A percentile compares a stretch with the other conserved stretches of the same genome.
These are phyloP conservation scores for Colletotrichum simmondsii DNA, from an alignment of 2,329 filamentous ascomycete genomes.

Conservation along the genomic window DNA sequence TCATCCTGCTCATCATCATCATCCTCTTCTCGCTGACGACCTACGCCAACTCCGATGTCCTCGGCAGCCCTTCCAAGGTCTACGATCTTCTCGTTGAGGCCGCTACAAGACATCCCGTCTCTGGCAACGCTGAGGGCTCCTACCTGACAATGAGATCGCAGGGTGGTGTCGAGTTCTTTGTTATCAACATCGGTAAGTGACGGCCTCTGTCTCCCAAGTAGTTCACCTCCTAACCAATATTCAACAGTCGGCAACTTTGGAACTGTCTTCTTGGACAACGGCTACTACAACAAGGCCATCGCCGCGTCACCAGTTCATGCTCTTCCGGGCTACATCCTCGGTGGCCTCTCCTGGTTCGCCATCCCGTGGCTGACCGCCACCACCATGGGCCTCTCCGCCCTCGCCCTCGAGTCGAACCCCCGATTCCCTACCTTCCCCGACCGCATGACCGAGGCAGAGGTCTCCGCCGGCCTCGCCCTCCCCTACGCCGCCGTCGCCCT, in stretches of 20 bases:
- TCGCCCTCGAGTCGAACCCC: conserved; percentile 78
- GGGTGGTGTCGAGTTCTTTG: conserved; percentile 76
- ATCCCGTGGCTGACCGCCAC: conserved; percentile 87
- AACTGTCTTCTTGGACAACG: conserved; percentile 81
- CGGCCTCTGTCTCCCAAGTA: background rate
- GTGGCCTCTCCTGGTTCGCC: conserved; percentile 82
- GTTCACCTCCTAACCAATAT: conserved; percentile 51
- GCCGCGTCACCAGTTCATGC: conserved; percentile 82
- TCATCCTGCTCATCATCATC: conserved; percentile 80
- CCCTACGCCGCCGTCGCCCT: conserved; percentile 82
- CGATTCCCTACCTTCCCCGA: conserved; percentile 74
- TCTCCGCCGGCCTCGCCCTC: conserved; percentile 80
- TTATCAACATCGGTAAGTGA: conserved; percentile 73
- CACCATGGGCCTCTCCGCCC: conserved; percentile 81
- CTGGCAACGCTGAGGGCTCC: conserved; percentile 78
- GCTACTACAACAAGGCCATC: conserved; percentile 89
- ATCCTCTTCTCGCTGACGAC: conserved; percentile 81
- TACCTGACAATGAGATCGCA: conserved; percentile 84
- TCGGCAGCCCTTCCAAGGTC: conserved; percentile 74
- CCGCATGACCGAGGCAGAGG: conserved; percentile 76
- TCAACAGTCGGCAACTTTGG: conserved; percentile 72
- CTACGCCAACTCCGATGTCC: conserved; percentile 60
- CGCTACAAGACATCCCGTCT: conserved; percentile 73
- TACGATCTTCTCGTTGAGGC: conserved; percentile 78
- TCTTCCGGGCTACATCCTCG: conserved; percentile 82